Evolutionary conservation across 306 rosid species (phyloP), one percentile per base, ranked within the genome.

Genomic region (Mimosa pudica): DNA sequence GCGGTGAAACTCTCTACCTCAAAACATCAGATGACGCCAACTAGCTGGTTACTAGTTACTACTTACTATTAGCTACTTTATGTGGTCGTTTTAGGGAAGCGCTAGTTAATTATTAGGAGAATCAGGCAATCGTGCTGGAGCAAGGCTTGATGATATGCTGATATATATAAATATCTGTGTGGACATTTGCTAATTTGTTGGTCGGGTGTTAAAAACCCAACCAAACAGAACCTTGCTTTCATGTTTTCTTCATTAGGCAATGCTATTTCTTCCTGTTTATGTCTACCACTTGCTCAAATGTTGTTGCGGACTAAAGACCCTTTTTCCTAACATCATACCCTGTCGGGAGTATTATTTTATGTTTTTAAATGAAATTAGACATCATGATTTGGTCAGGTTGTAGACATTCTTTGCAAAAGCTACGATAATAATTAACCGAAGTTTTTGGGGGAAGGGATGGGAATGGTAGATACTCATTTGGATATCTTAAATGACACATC

Each of bases 1-100:
- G 97, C 0, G 95, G 94, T 9, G 98, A 95, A 78, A 86, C 79
- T 32, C 94, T 90, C 38, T 95, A 95, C 86, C 87, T 92, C 70
- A 95, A 93, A 80, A 75, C 92, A 24, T 66, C 90, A 10, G 97
- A 91, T 52, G 92, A 89, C 76, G 92, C 85, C 47, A 88, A 89
- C 75, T 92, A 78, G 79, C 54, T 62, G 32, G 42, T 32, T 30
- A 24, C 4, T 48, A 51, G 30, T 24, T 24, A 24, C 30, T 24
- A 24, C 30, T 24, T 24, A 24, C 30, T 24, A 24, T 24, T 24
- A 24, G 30, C 6, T n/a, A 55, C 24, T n/a, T 2, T 17, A n/a
- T 55, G 61, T n/a, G 30, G 61, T 20, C n/a, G 6, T n/a, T 30
- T 63, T 6, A 8, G 9, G 79, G 77, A 12, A 48, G 13, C 58